Conservation (phyloP, 108 stramenopile species). For the Cyclotella choctawhatcheeana region DNA sequence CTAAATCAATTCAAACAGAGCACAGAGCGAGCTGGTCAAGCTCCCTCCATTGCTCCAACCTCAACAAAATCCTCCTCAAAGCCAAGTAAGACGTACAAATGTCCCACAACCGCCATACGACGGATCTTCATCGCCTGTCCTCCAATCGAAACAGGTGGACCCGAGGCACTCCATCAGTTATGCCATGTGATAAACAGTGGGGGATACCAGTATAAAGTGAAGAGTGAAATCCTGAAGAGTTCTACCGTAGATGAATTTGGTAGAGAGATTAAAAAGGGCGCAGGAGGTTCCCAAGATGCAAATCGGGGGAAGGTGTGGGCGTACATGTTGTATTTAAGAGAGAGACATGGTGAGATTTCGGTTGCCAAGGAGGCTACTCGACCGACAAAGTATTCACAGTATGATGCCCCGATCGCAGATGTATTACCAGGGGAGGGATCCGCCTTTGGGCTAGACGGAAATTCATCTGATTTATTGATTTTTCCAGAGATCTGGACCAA, state of each 20-base stretch:
- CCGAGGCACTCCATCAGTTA: slow-evolving; percentile 63
- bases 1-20: slow-evolving; percentile 45
- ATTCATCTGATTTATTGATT: slow-evolving; percentile 44
- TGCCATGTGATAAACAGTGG: slow-evolving; percentile 56
- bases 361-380: slow-evolving; percentile 3
- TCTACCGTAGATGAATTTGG: slow-evolving; percentile 31
- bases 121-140: slow-evolving; percentile 59
- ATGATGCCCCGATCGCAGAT: slow-evolving; percentile 35
- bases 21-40: slow-evolving; percentile 8
- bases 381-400: slow-evolving; percentile 30
- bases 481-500: slow-evolving; percentile 70
- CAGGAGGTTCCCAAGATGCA: too few relatives aligned
- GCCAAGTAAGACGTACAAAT: neutral
- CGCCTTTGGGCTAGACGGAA: neutral
- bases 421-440: slow-evolving; percentile 12
- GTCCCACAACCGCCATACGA: slow-evolving; percentile 25
- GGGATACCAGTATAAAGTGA: slow-evolving; percentile 7
- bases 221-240: neutral
- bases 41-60: neutral
- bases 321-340: slow-evolving; percentile 45
- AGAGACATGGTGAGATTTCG: neutral
- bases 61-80: neutral
- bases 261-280: slow-evolving; percentile 17
- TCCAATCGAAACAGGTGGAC: slow-evolving; percentile 57
- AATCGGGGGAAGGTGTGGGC: slow-evolving; percentile 17